Evolutionary conservation across 2,329 filamentous ascomycete species (phyloP).

Genomic region (Fusarium mexicanum): DNA sequence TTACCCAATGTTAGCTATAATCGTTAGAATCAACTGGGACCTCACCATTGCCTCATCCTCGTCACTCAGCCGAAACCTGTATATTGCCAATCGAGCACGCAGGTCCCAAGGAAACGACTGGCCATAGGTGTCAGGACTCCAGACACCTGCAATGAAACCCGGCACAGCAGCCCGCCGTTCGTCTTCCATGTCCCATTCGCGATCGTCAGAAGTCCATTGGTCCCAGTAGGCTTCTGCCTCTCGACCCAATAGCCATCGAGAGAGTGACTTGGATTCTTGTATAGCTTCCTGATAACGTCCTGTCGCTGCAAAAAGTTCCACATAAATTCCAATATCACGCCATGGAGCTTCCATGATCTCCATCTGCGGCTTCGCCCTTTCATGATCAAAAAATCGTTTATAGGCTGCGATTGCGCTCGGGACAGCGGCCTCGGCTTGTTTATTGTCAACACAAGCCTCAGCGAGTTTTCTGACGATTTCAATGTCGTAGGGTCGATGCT

Average conservation of each 20-base stretch:
- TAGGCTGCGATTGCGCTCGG: conserved; percentile 60
- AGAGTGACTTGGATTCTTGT: conserved; percentile 73
- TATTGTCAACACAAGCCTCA: conserved; percentile 64
- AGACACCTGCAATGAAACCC: conserved; percentile 66
- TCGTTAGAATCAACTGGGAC: conserved; percentile 15
- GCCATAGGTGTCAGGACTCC: conserved; percentile 72
- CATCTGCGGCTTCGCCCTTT: conserved; percentile 46
- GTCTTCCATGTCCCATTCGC: conserved; percentile 86
- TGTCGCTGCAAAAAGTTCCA: conserved; percentile 78
- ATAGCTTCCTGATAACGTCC: conserved; percentile 74
- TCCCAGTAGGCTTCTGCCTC: conserved; percentile 82
- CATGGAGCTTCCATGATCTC: conserved; percentile 64
- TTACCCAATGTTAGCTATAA: conserved; percentile 16
- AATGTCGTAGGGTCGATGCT: conserved; percentile 63
- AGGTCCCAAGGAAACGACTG: conserved; percentile 81
- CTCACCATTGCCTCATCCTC: conserved; percentile 78
- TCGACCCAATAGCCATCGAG: conserved; percentile 85
- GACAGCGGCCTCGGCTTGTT: conserved; percentile 53
- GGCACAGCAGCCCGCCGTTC: conserved; percentile 70
- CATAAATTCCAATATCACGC: conserved; percentile 86
- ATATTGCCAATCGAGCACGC: conserved; percentile 83
- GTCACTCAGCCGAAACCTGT: conserved; percentile 77
- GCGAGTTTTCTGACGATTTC: conserved; percentile 65
- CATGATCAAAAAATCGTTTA: conserved; percentile 56
- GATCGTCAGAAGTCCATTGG: conserved; percentile 73